Base-by-base conservation (phyloP, 2,329 filamentous ascomycete species). In the Penicillium sp. region DNA sequence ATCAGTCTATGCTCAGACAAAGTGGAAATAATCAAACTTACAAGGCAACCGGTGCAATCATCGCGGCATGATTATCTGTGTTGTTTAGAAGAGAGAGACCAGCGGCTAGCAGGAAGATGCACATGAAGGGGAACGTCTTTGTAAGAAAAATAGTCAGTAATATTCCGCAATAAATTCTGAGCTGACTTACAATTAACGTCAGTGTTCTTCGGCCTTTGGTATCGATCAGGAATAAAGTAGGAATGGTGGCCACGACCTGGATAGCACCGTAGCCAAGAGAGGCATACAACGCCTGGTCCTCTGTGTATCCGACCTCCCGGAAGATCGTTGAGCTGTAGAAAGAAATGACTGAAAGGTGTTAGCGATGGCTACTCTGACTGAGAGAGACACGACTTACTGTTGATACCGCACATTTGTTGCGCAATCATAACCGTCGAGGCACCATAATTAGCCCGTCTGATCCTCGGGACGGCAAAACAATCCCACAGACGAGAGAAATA, bases 401-500 rank as follows among this genome's bases (percentile, higher is more conserved):
- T 64, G 40, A 64, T 74, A 68, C 77, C 78, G 58, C 81, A 84
- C 77, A 85, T 82, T 63, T 85, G 82, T 64, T 85, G 83, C 0
- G 81, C 81, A 61, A 85, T 80, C 87, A 94, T 94, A 57, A 90
- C 85, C 2, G 82, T 81, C 52, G 82, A 85, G 1, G 87, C 84
- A 6, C 86, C 87, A 22, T 85, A 75, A 5, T 82, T 88, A 3
- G 88, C 87, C n/a, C 72, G 69, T 41, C 72, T 62, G 44, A 75
- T 68, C 26, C 72, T 64, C 13, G 72, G 71, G 17, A 75, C 69
- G 2, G 70, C 69, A 55, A 75, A 75, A 0, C 77, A 67, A 39
- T 74, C 67, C 44, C 69, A 54, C 58, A 87, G 79, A 24, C 84
- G 79, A 12, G 72, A 75, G 48, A 81, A 43, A 59, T 84, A 83